phyloP scores from a whole-genome alignment of 768 basidiomycete species.

The Boletus sensibilis region DNA sequence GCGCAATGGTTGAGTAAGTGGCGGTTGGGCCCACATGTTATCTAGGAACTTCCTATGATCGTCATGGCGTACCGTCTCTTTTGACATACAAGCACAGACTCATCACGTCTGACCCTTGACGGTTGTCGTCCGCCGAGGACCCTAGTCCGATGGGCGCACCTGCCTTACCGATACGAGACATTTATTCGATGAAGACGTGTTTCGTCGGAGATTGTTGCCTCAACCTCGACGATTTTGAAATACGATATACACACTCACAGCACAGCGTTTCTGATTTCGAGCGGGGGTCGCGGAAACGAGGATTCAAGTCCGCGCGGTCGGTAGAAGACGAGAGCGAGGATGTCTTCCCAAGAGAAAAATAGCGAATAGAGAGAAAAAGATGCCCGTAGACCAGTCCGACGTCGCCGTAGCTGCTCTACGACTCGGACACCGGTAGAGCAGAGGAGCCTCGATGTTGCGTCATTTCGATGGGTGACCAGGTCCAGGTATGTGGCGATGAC shows the following conservation, averaged over 20 bases:
- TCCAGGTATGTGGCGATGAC: background rate
- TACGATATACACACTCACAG: background rate
- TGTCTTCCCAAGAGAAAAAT: background rate
- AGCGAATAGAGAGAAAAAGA: background rate
- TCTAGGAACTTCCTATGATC: background rate
- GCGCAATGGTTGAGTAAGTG: constrained; percentile 2
- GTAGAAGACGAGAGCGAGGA: background rate
- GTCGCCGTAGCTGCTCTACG: background rate
- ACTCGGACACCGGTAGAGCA: background rate
- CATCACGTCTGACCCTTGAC: constrained; percentile 2
- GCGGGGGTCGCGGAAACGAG: constrained; percentile 3
- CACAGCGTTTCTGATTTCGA: constrained; percentile 1
- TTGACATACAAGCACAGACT: background rate
- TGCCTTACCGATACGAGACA: background rate
- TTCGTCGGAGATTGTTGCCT: background rate
- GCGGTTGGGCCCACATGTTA: constrained; percentile 12
- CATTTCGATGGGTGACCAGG: too few species aligned
- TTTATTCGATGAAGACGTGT: background rate
- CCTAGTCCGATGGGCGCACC: constrained; percentile 11
- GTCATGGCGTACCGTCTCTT: background rate
- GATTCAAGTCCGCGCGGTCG: background rate
- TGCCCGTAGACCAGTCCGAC: background rate
- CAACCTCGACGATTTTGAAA: constrained; percentile 6
- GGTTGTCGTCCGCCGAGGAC: background rate
- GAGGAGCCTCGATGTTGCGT: background rate